phyloP scores from a whole-genome alignment of 2,329 filamentous ascomycete genomes.

The Corynespora cassiicola region DNA sequence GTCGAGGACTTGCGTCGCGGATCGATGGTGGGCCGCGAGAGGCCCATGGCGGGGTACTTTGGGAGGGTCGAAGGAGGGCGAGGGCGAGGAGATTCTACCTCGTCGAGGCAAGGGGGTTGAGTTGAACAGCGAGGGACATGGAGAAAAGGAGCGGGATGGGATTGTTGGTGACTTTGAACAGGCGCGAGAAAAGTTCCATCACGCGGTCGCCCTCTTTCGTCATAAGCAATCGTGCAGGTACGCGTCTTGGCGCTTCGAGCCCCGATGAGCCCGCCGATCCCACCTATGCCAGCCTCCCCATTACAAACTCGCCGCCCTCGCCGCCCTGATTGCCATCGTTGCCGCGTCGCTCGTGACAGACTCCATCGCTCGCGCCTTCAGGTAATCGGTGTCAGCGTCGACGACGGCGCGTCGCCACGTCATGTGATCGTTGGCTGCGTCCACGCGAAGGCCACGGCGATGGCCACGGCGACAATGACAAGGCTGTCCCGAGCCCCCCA shows the following conservation, averaged over 20 bases:
- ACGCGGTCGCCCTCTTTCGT: slow-evolving; percentile 6
- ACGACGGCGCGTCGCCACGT: too few species aligned
- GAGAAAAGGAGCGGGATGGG: slow-evolving; percentile 2
- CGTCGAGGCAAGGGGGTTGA: slow-evolving; percentile 14
- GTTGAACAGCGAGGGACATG: slow-evolving; percentile 1
- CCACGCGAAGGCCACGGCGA: too few species aligned
- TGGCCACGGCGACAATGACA: too few species aligned
- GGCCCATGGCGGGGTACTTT: slow-evolving; percentile 31
- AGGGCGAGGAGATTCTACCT: slow-evolving; percentile 25
- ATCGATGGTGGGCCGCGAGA: slow-evolving; percentile 42
- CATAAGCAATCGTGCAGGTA: slow-evolving; percentile 4
- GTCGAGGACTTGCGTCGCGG: slow-evolving; percentile 57
- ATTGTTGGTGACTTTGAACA: slow-evolving; percentile 4
- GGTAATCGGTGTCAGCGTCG: too few species aligned
- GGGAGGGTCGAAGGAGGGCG: slow-evolving; percentile 8
- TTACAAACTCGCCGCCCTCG: too few species aligned
- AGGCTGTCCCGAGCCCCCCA: too few species aligned
- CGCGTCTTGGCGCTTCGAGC: slow-evolving; percentile 2
- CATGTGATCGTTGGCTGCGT: too few species aligned
- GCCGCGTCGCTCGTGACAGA: too few species aligned
- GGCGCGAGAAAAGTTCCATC: slow-evolving; percentile 8
- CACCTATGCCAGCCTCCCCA: too few species aligned
- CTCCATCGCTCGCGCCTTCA: too few species aligned
- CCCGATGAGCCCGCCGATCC: too few species aligned
- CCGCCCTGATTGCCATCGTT: too few species aligned